Evolutionary conservation across 2,329 filamentous ascomycete species (phyloP), one percentile per base, ranked within the genome.

Genomic region (Phialophora chinensis): DNA sequence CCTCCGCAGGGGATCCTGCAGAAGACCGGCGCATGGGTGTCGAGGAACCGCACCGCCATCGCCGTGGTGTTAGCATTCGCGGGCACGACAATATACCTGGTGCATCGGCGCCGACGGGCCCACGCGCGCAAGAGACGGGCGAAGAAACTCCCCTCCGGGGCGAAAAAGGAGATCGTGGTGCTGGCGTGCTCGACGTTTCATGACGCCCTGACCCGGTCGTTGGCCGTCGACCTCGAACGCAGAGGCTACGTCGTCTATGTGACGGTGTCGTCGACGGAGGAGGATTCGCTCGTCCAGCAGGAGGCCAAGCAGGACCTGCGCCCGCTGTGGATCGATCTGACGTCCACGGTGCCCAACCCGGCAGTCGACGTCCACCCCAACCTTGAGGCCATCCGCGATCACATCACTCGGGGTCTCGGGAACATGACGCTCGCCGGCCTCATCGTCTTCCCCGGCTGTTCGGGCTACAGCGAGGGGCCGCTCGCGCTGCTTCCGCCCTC

Each of bases 171-270:
- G 78, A 94, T 98, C 62, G 84, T 90, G 44, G 91, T 98, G 31
- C 86, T 98, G 69, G 93, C 93, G 25, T 94, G 94, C n/a, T 93
- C 92, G 23, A 91, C 92, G 2, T 72, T 73, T 6, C 87, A 90
- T 58, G 88, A 96, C 73, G 91, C 93, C 17, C 84, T 97, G 74
- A 94, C 92, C 6, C 90, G 89, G 74, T 92, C 92, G 11, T 83
- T 98, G 62, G 88, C 92, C 1, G 80, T 93, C 56, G 95, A 99
- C 75, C 83, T 99, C 72, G 95, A 98, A 80, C 85, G 93, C 66
- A 88, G 93, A 70, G 95, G 95, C 4, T 98, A 96, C 77, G 91
- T 98, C 67, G 92, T 98, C 63, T 99, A 93, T 77, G 84, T 99
- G 67, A 91, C 96, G 0, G 94, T 93, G 74, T 90, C 88, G 70